A percentile compares a stretch with the other conserved stretches of the same genome.
These are phyloP conservation scores for Senecio squalidus DNA, from an alignment of 140 eudicot species.

Conservation along the genomic window DNA sequence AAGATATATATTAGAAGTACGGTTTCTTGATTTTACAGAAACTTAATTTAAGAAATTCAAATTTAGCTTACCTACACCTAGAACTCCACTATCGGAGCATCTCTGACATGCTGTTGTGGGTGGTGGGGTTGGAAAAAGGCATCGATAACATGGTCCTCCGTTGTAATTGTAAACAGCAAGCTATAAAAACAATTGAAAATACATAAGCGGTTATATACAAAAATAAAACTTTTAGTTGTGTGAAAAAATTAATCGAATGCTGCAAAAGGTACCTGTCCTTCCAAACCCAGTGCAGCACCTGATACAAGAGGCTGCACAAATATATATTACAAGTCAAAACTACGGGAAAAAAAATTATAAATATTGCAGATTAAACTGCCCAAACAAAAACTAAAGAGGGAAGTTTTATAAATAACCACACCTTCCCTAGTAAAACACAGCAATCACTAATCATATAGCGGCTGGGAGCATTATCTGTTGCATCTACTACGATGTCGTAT, in stretches of 20 bases:
- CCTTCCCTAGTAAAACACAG: slow-evolving; percentile 94
- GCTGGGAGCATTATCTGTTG: slow-evolving; percentile 94
- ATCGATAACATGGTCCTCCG: slow-evolving; percentile 97
- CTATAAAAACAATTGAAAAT: slow-evolving; percentile 28
- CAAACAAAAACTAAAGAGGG: neutral
- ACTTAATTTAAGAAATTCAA: no score
- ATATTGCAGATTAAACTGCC: neutral
- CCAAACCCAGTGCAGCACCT: slow-evolving; percentile 97
- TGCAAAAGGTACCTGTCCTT: slow-evolving; percentile 71
- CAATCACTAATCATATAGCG: slow-evolving; percentile 97
- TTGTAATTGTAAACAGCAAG: slow-evolving; percentile 93
- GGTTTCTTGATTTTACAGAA: neutral
- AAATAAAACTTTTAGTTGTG: neutral
- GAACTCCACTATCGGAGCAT: slow-evolving; percentile 96
- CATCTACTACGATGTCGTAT: slow-evolving; percentile 87
- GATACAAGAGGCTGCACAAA: slow-evolving; percentile 88
- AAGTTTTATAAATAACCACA: slow-evolving; percentile 27
- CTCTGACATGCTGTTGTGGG: slow-evolving; percentile 95
- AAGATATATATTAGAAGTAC: no score
- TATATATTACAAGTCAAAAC: slow-evolving; percentile 10
- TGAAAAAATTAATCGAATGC: neutral
- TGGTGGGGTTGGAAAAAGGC: slow-evolving; percentile 93
- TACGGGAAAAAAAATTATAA: neutral
- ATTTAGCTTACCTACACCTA: slow-evolving; percentile 75
- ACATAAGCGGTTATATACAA: slow-evolving; percentile 15